phyloP scores from a whole-genome alignment of 1,284 basidiomycete genomes.

The Anthracocystis setariae region DNA sequence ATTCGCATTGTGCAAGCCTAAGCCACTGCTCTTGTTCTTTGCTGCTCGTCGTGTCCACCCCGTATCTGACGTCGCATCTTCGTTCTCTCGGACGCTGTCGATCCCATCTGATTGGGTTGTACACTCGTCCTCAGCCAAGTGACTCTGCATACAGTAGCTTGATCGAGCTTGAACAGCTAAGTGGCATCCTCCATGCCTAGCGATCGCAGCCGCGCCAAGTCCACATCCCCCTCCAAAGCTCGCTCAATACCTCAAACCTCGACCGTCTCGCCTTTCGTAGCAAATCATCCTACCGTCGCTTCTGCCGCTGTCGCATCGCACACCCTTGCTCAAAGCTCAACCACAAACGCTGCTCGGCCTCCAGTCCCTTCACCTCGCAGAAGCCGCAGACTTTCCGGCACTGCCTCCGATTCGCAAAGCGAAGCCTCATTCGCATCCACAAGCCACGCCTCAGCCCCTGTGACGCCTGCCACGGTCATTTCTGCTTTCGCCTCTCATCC shows the following conservation, averaged over 20 bases:
- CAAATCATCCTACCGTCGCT: not conserved
- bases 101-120: not conserved
- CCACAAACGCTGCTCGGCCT: constrained; percentile 1
- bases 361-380: constrained; percentile 11
- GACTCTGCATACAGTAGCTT: not conserved
- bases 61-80: not conserved
- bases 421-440: constrained; percentile 25
- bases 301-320: not conserved
- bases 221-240: constrained; percentile 44
- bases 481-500: constrained; percentile 27
- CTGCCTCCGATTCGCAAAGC: constrained; percentile 31
- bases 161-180: constrained; percentile 5
- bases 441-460: constrained; percentile 24
- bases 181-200: constrained; percentile 34
- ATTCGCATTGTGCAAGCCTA: not conserved
- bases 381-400: constrained; percentile 26
- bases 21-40: not conserved
- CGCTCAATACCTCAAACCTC: constrained; percentile 19
- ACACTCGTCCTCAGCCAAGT: constrained; percentile 5
- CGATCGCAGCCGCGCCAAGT: constrained; percentile 31
- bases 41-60: not conserved
- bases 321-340: constrained; percentile 4
- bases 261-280: not conserved
- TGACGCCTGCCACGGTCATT: constrained; percentile 29
- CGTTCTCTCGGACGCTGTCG: not conserved